phyloP scores from a whole-genome alignment of 2,329 filamentous ascomycete genomes.

The Chaetothyriales sp. region DNA sequence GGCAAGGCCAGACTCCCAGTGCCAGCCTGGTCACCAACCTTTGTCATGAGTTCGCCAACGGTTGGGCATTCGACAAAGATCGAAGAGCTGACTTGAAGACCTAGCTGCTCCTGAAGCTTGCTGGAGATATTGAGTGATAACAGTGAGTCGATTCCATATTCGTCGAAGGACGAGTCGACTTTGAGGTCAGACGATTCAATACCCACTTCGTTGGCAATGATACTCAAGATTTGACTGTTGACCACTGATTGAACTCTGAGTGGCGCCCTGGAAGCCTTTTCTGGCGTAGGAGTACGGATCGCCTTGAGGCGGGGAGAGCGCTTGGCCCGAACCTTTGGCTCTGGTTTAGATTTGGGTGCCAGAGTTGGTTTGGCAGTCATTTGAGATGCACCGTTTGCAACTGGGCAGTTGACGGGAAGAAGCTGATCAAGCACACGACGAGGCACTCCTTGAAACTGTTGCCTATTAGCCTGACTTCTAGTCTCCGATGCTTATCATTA shows the following conservation, averaged over 20 bases:
- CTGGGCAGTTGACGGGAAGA: slow-evolving; percentile 25
- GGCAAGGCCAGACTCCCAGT: not conserved
- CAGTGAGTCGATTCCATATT: slow-evolving; percentile 26
- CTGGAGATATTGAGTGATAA: slow-evolving; percentile 21
- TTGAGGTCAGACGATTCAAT: slow-evolving; percentile 17
- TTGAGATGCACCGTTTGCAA: slow-evolving; percentile 16
- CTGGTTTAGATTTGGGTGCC: not conserved
- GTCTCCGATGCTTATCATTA: slow-evolving; percentile 17
- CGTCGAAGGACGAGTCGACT: slow-evolving; percentile 18
- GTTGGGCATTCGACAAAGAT: slow-evolving; percentile 18
- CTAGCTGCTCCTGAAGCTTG: slow-evolving; percentile 1
- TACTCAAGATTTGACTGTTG: slow-evolving; percentile 4
- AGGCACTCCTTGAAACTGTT: slow-evolving; percentile 25
- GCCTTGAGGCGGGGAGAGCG: slow-evolving; percentile 19
- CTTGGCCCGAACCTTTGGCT: not conserved
- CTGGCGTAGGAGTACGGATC: slow-evolving; percentile 17
- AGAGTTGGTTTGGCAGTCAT: slow-evolving; percentile 4
- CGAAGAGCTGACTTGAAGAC: slow-evolving; percentile 3
- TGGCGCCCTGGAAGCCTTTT: slow-evolving; percentile 18
- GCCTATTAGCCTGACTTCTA: slow-evolving; percentile 19
- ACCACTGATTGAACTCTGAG: not conserved
- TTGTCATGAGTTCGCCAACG: slow-evolving; percentile 1
- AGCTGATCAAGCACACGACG: slow-evolving; percentile 22
- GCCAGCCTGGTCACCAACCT: not conserved
- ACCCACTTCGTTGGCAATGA: slow-evolving; percentile 22